Percentiles rank a stretch among this genome's conserved stretches.
These are phyloP conservation scores for Metarhizium brunneum DNA, from an alignment of 2,329 filamentous ascomycete species.

Conservation along the genomic window DNA sequence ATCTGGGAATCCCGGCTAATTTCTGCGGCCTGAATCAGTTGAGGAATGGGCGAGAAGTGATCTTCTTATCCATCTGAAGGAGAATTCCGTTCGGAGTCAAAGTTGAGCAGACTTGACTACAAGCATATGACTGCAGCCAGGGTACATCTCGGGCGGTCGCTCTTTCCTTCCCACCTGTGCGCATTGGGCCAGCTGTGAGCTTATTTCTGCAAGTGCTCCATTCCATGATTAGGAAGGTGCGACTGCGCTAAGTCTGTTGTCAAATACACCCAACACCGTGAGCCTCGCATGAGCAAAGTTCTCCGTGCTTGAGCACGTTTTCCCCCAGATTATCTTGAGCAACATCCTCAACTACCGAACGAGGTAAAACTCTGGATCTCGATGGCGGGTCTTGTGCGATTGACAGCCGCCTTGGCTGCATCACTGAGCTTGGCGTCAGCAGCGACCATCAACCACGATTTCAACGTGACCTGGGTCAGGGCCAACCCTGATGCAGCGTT, in stretches of 20 bases:
- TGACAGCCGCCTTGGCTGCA: conserved; percentile 9
- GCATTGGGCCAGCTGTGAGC: not conserved
- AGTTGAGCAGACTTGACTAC: not conserved
- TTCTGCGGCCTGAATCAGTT: not conserved
- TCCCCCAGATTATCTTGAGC: not conserved
- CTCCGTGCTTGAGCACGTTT: not conserved
- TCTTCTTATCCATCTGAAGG: not conserved
- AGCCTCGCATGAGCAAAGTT: not conserved
- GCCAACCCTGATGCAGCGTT: conserved; percentile 62
- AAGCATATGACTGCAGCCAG: not conserved
- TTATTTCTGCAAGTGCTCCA: not conserved
- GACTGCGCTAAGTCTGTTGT: not conserved
- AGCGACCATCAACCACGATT: conserved; percentile 50
- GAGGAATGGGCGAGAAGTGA: not conserved
- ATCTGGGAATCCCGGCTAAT: not conserved
- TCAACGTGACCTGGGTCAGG: conserved; percentile 61
- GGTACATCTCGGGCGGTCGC: not conserved
- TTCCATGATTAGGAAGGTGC: not conserved
- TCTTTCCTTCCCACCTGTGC: not conserved
- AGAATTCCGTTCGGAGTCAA: not conserved
- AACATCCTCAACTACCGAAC: not conserved
- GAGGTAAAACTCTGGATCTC: not conserved
- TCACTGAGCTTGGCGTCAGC: conserved; percentile 14
- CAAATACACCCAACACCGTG: not conserved
- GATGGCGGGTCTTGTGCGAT: conserved; percentile 11